phyloP scores from a whole-genome alignment of 495 filamentous ascomycete genomes.

The Penicillium canariense region DNA sequence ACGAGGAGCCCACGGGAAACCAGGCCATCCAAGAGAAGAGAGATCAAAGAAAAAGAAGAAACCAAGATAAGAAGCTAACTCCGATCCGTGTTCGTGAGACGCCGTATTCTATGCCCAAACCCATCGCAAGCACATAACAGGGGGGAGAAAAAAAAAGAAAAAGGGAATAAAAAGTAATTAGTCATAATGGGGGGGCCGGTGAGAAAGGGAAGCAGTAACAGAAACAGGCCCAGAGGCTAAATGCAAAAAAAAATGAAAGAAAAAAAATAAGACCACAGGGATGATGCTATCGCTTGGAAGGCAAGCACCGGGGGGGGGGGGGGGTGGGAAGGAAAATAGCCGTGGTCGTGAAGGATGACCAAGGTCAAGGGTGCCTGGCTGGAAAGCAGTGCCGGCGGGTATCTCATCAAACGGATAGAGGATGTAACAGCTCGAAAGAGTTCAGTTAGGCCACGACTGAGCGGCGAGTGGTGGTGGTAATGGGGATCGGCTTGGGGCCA shows the following conservation, averaged over 20 bases:
- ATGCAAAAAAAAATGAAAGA: neutral
- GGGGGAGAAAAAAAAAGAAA: constrained; percentile 5
- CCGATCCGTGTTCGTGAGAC: constrained; percentile 34
- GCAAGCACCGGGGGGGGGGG: constrained; percentile 6
- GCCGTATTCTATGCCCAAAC: constrained; percentile 42
- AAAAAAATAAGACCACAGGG: constrained; percentile 6
- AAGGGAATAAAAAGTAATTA: too few relatives aligned
- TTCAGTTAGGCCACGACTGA: constrained; percentile 37
- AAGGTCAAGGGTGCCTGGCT: constrained; percentile 15
- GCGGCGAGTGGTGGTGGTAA: constrained; percentile 37
- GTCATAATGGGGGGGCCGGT: too few relatives aligned
- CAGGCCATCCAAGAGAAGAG: constrained; percentile 19
- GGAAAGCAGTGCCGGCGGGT: constrained; percentile 21
- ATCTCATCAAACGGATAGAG: constrained; percentile 25
- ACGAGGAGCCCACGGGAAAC: constrained; percentile 2
- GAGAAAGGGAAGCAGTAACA: too few relatives aligned
- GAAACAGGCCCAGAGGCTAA: constrained; percentile 4
- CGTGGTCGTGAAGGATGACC: constrained; percentile 2
- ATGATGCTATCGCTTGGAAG: neutral
- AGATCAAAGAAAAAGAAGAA: constrained; percentile 6
- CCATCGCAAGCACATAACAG: constrained; percentile 19
- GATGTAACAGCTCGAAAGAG: neutral
- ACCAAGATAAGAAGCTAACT: constrained; percentile 25
- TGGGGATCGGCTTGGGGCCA: constrained; percentile 44
- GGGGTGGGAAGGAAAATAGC: neutral